These are phyloP conservation scores for Inga leiocalycina DNA, from an alignment of 306 rosid genomes.

Conservation along the genomic window DNA sequence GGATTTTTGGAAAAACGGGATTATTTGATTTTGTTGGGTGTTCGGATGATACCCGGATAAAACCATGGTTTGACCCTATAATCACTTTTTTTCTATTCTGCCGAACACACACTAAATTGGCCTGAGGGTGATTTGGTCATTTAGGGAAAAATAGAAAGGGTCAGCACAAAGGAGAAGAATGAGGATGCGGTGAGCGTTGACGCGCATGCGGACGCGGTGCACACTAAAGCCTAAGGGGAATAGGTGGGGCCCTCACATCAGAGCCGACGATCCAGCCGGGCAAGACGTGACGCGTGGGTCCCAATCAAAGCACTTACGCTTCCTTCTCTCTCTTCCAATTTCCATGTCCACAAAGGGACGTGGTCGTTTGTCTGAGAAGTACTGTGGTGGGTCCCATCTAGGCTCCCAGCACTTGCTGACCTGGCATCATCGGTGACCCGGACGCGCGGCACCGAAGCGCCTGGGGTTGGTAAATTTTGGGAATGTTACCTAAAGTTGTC, in stretches of 20 bases:
- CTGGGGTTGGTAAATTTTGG: neutral
- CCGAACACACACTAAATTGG: too few species aligned
- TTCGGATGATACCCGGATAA: too few species aligned
- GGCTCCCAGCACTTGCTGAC: neutral
- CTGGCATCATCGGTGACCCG: slow-evolving; percentile 6
- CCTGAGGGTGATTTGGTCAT: neutral
- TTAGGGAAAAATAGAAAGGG: neutral
- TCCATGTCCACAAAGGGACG: neutral
- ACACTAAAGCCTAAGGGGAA: slow-evolving; percentile 6
- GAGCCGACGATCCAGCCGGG: slow-evolving; percentile 48
- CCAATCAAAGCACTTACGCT: slow-evolving; percentile 22
- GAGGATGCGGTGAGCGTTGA: slow-evolving; percentile 18
- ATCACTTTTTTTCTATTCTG: too few species aligned
- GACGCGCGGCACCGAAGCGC: slow-evolving; percentile 32
- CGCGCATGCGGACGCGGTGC: slow-evolving; percentile 53
- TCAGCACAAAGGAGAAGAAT: neutral
- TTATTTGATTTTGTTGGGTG: too few species aligned
- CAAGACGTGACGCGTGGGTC: slow-evolving; percentile 58
- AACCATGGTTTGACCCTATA: too few species aligned
- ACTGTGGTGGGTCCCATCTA: slow-evolving; percentile 31
- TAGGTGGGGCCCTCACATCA: slow-evolving; percentile 31
- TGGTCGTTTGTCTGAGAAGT: neutral
- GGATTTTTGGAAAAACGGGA: too few species aligned
- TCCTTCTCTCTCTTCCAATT: slow-evolving; percentile 39
- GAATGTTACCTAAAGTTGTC: neutral